phyloP scores from a whole-genome alignment of 176 grass and related monocot genomes.

The Chloris gayana region DNA sequence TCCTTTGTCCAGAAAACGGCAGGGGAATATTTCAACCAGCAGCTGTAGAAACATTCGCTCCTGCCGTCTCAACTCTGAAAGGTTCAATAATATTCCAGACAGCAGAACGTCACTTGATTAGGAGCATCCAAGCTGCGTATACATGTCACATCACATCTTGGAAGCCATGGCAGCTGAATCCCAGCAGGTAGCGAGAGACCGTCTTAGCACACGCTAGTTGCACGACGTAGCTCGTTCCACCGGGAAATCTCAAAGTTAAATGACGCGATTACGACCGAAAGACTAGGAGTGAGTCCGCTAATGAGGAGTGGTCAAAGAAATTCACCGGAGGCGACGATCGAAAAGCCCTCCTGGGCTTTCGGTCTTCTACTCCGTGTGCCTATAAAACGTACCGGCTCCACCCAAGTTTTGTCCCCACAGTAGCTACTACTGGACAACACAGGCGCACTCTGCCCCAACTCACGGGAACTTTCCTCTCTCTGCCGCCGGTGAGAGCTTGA shows the following conservation, averaged over 20 bases:
- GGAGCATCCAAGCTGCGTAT: not conserved
- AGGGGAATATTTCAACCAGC: not conserved
- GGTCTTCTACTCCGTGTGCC: not conserved
- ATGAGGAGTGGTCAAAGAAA: constrained; percentile 23
- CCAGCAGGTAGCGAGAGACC: not conserved
- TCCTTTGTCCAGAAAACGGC: not conserved
- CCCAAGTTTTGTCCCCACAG: constrained; percentile 27
- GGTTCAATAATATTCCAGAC: not conserved
- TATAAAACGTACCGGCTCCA: not conserved
- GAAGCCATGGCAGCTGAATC: not conserved
- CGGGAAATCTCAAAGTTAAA: not conserved
- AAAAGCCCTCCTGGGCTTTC: not conserved
- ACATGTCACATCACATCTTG: not conserved
- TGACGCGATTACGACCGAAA: constrained; percentile 7
- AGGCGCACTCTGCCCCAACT: not conserved
- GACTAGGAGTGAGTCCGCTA: not conserved
- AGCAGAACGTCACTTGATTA: not conserved
- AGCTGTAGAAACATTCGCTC: not conserved
- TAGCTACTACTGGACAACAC: not conserved
- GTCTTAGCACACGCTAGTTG: not conserved
- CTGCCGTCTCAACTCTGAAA: not conserved
- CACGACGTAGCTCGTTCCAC: not conserved
- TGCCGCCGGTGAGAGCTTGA: not conserved
- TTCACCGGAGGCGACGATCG: not conserved
- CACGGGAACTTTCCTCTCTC: not conserved